Percentiles rank a stretch among this genome's conserved stretches.
Evolutionary conservation across 192 early-diverging fungal genomes (phyloP).

Genomic region (Coemansia sp.): DNA sequence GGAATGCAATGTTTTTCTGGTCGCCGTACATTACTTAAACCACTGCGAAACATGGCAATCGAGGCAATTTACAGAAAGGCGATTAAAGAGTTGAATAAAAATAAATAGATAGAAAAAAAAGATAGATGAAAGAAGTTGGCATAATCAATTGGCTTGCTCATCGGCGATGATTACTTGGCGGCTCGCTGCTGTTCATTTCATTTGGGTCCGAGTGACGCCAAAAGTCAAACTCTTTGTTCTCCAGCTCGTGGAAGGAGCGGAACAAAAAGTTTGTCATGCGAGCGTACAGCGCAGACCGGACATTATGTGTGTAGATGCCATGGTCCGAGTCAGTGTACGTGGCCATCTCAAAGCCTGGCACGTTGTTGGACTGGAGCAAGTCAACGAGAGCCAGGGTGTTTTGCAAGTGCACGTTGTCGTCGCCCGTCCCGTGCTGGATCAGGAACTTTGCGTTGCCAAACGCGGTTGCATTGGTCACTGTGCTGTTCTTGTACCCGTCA

Average conservation of each 20-base stretch:
- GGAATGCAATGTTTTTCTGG: not conserved
- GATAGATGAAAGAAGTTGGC: slow-evolving; percentile 11
- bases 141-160: not conserved
- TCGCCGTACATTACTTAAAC: slow-evolving; percentile 16
- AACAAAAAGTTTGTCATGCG: slow-evolving; percentile 62
- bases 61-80: not conserved
- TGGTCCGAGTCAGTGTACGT: slow-evolving; percentile 93
- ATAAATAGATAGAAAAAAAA: slow-evolving; percentile 1
- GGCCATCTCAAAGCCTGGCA: slow-evolving; percentile 84
- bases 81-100: not conserved
- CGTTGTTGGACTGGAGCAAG: slow-evolving; percentile 68
- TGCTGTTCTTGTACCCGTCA: slow-evolving; percentile 76
- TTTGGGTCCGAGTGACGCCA: slow-evolving; percentile 46
- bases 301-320: slow-evolving; percentile 75
- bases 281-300: slow-evolving; percentile 68
- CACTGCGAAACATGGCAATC: slow-evolving; percentile 10
- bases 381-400: slow-evolving; percentile 82
- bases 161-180: not conserved
- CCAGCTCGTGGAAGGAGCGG: slow-evolving; percentile 59
- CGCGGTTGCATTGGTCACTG: slow-evolving; percentile 77
- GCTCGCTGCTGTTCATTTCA: slow-evolving; percentile 1
- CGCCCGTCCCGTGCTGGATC: slow-evolving; percentile 88
- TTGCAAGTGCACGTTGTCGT: slow-evolving; percentile 94
- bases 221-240: slow-evolving; percentile 52
- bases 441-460: slow-evolving; percentile 81